Base-by-base conservation (phyloP, 2,329 filamentous ascomycete genomes). In the Stagonosporopsis vannaccii region DNA sequence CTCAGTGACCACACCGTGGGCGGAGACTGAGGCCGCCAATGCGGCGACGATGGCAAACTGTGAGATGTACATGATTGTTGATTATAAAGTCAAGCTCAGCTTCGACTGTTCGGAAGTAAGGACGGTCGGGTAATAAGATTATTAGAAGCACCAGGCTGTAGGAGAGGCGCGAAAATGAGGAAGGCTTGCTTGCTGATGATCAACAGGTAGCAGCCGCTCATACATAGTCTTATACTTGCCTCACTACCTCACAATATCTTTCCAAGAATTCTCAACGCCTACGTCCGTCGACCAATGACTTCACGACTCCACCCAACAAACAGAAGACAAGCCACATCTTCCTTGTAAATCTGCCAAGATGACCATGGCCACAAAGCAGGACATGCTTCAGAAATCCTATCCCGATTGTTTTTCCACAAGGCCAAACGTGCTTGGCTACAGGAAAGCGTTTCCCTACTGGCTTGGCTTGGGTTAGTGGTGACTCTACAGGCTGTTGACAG, bases 1-100 rank as follows among this genome's bases (percentile, higher is more conserved):
- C 25, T 80, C 75, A 61, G 82, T 81, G 61, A 87, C 77, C 25
- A 86, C 77, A 68, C 85, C 85, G 72, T 88, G 85, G 37, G 82
- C 84, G 36, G 82, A 82, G 64, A 81, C 79, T 63, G 79, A 76
- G 58, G 76, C 74, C 47, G 65, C 63, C 30, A 74, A 51, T 28
- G 65, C 62, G 32, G 66, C 65, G 23, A 67, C 51, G 35, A 74
- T 51, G 39, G 67, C 58, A 56, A 68, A 46, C 52, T 66, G 63
- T 44, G 66, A 61, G 60, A 71, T 68, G 28, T 68, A 57, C 71
- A 74, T 74, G 2, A 47, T 51, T 69, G 56, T 45, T 55, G 51
- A 19, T 49, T 53, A 41, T 8, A 8, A 23, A 22, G 11, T 56
- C 51, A 60, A 66, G 65, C 35, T 65, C 60, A 62, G 65, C 60